Evolutionary conservation across 2,329 filamentous ascomycete species (phyloP).

Genomic region (Alternaria arbusti): DNA sequence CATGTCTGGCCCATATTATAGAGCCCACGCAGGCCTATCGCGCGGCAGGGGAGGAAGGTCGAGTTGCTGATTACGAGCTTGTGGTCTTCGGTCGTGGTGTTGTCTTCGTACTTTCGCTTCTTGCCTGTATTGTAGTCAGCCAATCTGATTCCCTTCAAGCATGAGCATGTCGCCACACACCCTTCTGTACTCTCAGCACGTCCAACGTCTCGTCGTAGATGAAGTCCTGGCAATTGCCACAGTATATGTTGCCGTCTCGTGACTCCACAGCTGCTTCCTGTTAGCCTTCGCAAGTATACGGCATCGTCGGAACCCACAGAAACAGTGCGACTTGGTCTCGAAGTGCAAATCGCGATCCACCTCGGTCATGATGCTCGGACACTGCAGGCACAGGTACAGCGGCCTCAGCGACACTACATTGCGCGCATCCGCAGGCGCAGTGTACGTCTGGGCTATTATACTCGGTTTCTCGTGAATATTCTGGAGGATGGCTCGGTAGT

Average conservation of each 20-base stretch:
- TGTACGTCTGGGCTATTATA: conserved; percentile 70
- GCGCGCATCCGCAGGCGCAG: conserved; percentile 57
- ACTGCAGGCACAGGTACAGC: conserved; percentile 69
- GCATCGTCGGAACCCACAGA: conserved; percentile 63
- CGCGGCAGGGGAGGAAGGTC: conserved; percentile 78
- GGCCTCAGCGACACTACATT: conserved; percentile 59
- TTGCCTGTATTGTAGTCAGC: conserved; percentile 54
- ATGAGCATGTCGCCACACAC: conserved; percentile 51
- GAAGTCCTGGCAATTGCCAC: conserved; percentile 81
- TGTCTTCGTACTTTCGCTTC: conserved; percentile 81
- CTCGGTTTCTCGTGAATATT: conserved; percentile 72
- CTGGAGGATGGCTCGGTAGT: conserved; percentile 75
- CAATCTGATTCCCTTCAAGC: conserved; percentile 1
- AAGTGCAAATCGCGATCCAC: conserved; percentile 72
- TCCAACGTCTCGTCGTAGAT: conserved; percentile 84
- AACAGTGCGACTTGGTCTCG: conserved; percentile 72
- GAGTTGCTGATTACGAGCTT: conserved; percentile 81
- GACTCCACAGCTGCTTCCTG: conserved; percentile 74
- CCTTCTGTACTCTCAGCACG: conserved; percentile 73
- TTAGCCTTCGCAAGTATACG: conserved; percentile 19
- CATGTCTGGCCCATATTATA: conserved; percentile 99
- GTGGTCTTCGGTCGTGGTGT: conserved; percentile 66
- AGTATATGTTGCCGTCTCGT: conserved; percentile 75
- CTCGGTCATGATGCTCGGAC: conserved; percentile 70
- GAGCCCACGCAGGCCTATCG: conserved; percentile 86